phyloP scores from a whole-genome alignment of 352 stramenopile species.

The Phytophthora brassicae region DNA sequence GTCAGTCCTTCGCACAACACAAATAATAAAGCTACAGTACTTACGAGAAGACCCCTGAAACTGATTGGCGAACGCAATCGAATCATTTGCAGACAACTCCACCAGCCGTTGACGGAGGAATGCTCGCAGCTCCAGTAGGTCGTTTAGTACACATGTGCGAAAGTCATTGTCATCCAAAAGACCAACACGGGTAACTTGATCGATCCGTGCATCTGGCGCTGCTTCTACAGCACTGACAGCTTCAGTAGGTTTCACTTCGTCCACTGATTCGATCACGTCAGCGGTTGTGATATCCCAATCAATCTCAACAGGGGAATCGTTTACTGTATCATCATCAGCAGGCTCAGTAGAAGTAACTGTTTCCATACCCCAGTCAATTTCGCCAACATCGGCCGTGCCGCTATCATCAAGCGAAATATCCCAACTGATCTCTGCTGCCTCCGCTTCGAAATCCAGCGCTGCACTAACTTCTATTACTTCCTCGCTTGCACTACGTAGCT shows the following conservation, averaged over 20 bases:
- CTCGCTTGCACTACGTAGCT: constrained; percentile 50
- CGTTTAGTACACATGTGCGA: constrained; percentile 62
- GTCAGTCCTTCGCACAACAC: constrained; percentile 8
- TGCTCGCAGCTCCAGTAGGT: constrained; percentile 69
- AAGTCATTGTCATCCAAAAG: constrained; percentile 63
- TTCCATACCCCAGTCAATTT: constrained; percentile 77
- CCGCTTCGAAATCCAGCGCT: constrained; percentile 52
- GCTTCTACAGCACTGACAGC: constrained; percentile 10
- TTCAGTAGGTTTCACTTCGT: constrained; percentile 6
- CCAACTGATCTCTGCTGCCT: constrained; percentile 71
- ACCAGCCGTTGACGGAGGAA: constrained; percentile 62
- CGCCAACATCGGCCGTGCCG: constrained; percentile 25
- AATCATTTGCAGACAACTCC: constrained; percentile 47
- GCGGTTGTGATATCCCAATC: constrained; percentile 76
- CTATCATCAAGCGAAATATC: constrained; percentile 62
- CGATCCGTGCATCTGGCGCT: constrained; percentile 2
- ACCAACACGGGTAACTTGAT: constrained; percentile 42
- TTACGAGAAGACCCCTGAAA: constrained; percentile 67
- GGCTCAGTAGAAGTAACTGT: constrained; percentile 28
- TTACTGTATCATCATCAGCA: constrained; percentile 10
- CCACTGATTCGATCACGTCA: constrained; percentile 35
- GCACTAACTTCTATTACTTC: constrained; percentile 17
- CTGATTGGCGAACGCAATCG: constrained; percentile 72
- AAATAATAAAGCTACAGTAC: constrained; percentile 6
- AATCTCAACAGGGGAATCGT: constrained; percentile 56